These are phyloP conservation scores for Fallopia convolvulus DNA, from an alignment of 148 eudicot species.

Conservation along the genomic window DNA sequence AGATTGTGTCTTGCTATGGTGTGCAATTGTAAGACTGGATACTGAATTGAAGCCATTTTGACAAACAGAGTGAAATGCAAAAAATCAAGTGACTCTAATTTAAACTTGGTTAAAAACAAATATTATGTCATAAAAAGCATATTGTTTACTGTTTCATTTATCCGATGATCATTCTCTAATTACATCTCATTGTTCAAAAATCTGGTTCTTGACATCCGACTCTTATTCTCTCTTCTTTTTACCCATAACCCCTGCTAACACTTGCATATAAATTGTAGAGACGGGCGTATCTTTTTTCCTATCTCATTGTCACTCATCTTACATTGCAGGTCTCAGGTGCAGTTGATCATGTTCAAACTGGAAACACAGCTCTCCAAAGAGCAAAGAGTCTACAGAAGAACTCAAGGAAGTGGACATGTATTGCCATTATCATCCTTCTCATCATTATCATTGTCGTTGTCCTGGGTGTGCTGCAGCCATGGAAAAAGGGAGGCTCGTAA, in stretches of 20 bases:
- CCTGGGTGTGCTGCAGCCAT: slow-evolving; percentile 40
- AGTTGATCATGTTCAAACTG: slow-evolving; percentile 59
- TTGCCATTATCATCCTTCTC: slow-evolving; percentile 48
- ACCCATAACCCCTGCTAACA: neutral
- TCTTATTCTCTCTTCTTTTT: too few species aligned
- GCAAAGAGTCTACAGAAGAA: slow-evolving; percentile 56
- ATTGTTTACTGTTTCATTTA: neutral
- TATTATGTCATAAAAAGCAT: neutral
- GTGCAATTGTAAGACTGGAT: neutral
- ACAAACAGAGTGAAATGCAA: neutral
- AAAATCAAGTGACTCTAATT: neutral
- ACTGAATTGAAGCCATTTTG: neutral
- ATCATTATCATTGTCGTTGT: slow-evolving; percentile 33
- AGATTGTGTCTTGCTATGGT: neutral
- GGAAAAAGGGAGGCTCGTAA: slow-evolving; percentile 18
- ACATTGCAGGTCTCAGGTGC: slow-evolving; percentile 41
- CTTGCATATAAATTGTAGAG: neutral
- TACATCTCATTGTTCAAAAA: neutral
- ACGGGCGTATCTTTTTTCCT: neutral
- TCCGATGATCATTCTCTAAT: neutral
- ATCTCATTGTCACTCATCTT: neutral
- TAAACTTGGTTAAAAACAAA: neutral
- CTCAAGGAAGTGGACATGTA: slow-evolving; percentile 55
- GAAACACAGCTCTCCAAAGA: slow-evolving; percentile 49
- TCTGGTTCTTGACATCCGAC: too few species aligned